Evolutionary conservation across 2,329 filamentous ascomycete species (phyloP), one percentile per base, ranked within the genome.

Genomic region (Xylaria sp.): DNA sequence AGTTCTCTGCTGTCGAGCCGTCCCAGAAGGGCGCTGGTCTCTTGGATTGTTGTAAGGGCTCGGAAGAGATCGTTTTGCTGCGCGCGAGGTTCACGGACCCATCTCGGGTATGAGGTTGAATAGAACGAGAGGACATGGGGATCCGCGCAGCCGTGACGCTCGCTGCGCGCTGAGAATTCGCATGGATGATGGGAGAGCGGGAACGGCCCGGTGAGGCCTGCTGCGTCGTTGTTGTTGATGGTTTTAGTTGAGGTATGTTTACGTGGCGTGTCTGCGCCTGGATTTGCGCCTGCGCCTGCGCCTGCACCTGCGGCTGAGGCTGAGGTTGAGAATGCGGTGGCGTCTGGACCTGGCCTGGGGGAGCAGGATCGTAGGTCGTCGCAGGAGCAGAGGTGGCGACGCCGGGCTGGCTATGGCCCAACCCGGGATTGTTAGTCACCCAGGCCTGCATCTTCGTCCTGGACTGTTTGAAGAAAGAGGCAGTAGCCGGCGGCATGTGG

Each of bases 391-490:
- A 71, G 60, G 75, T 72, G 63, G 71, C 72, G 65, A 76, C 63
- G 50, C 65, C 70, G 58, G 77, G 68, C 63, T 76, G 76, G 62
- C 71, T 72, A 63, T 71, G 72, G 65, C 70, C 69, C 50, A 71
- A 68, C 67, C 74, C 77, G 39, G 66, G 63, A 34, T 74, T 75
- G 67, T 74, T 78, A 28, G 76, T 77, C 34, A 79, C 78, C 77
- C 77, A 79, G 70, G 76, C 78, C 67, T 79, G 78, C 78, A 79
- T 79, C 68, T 77, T 79, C 20, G 65, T 76, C 70, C 75, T 78
- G 13, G 76, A 78, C 44, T 76, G 72, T 69, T 78, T 76, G n/a
- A 78, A 73, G 73, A 79, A 77, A 62, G 70, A 68, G 50, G 70
- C 65, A 46, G 76, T 72, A 66, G 74, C 77, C 23, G 75, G 75